These are phyloP conservation scores for Macroventuria anomochaeta DNA, from an alignment of 2,329 filamentous ascomycete genomes.

Conservation along the genomic window DNA sequence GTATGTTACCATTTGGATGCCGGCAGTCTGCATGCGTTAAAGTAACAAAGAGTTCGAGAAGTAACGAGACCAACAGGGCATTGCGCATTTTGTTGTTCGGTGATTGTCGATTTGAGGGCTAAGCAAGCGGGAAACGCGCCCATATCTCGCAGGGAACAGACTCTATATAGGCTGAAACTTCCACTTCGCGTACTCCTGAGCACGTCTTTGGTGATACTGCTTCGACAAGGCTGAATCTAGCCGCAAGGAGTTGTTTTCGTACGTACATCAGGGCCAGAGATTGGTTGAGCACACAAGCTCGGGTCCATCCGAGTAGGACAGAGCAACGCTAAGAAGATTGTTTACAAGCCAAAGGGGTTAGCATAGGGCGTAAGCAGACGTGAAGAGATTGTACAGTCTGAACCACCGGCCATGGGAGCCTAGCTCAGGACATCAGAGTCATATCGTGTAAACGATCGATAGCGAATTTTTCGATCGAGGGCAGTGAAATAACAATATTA, in stretches of 20 bases:
- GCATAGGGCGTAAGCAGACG: neutral
- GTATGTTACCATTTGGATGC: slow-evolving; percentile 9
- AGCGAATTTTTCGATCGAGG: neutral
- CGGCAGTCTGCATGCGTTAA: neutral
- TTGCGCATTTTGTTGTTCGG: neutral
- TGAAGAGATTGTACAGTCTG: neutral
- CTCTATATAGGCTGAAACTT: neutral
- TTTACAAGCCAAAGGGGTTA: neutral
- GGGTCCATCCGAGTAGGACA: neutral
- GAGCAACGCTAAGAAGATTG: neutral
- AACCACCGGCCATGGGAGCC: neutral
- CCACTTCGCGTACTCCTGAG: neutral
- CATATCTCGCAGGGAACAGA: neutral
- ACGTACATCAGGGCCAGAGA: neutral
- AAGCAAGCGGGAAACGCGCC: neutral
- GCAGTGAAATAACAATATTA: neutral
- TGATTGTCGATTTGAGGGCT: neutral
- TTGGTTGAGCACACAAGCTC: neutral
- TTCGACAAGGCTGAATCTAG: too few species aligned
- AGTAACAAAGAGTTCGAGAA: neutral
- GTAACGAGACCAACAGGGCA: neutral
- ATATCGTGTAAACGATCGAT: too few species aligned
- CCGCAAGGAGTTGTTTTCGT: too few species aligned
- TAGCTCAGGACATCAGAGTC: neutral
- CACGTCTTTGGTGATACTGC: neutral